Evolutionary conservation across 2,329 filamentous ascomycete species (phyloP).

Genomic region (Dothistroma septosporum): DNA sequence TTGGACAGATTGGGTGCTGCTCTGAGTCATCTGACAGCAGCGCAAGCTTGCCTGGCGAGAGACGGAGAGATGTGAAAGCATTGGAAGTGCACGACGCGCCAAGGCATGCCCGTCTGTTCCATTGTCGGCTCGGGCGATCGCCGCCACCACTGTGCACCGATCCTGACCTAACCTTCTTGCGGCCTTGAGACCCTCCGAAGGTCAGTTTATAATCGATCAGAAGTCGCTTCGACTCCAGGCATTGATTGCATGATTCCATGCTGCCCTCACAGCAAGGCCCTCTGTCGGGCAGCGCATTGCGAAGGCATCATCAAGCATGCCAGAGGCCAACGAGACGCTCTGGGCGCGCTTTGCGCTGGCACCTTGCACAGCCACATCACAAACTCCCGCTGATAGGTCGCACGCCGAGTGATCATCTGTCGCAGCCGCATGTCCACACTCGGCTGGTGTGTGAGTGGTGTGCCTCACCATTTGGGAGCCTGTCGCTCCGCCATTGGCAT

Average conservation of each 20-base stretch:
- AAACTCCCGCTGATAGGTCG: slow-evolving; percentile 7
- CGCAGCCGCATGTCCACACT: slow-evolving; percentile 8
- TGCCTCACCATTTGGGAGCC: slow-evolving; percentile 11
- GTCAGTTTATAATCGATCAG: background rate
- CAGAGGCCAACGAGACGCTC: background rate
- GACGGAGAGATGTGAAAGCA: background rate
- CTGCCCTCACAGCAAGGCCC: background rate
- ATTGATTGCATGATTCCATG: background rate
- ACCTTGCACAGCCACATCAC: slow-evolving; percentile 13
- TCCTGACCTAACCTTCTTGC: background rate
- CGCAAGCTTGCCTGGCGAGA: background rate
- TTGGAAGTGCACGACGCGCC: background rate
- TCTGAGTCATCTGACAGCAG: background rate
- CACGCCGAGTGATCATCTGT: slow-evolving; percentile 16
- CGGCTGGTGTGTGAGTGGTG: slow-evolving; percentile 13
- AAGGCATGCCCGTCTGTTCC: background rate
- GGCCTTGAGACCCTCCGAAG: background rate
- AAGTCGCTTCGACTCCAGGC: background rate
- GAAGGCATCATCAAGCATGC: background rate
- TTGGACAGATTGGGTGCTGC: background rate
- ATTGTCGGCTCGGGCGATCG: slow-evolving; percentile 3
- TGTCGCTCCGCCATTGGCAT: slow-evolving; percentile 2
- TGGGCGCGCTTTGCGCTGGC: slow-evolving; percentile 3
- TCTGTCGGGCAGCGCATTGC: background rate
- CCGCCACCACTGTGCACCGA: background rate